Evolutionary conservation across 1,139 yeast genomes (phyloP).

Genomic region (Kluyveromyces sp.): DNA sequence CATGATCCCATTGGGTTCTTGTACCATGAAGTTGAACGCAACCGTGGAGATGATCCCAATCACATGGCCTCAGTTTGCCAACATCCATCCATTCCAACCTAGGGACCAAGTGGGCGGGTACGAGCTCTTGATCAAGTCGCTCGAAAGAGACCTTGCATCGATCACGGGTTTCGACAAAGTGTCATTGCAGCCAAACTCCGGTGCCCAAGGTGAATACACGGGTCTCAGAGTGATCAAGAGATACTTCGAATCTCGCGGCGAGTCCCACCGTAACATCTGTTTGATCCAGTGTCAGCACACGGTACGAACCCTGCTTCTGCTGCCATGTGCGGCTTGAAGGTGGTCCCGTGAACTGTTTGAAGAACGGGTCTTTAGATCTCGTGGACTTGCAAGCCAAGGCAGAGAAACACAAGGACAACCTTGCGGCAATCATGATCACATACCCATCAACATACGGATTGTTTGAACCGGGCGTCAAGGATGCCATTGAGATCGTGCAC

Average conservation of each 20-base stretch:
- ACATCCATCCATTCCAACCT: constrained; percentile 91
- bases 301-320: constrained; percentile 99
- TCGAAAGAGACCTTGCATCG: constrained; percentile 78
- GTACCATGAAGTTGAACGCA: constrained; percentile 95
- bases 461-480: constrained; percentile 84
- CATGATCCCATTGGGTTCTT: constrained; percentile 95
- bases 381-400: constrained; percentile 71
- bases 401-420: constrained; percentile 52
- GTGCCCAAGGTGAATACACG: constrained; percentile 97
- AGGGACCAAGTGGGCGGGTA: constrained; percentile 81
- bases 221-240: constrained; percentile 83
- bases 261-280: constrained; percentile 69
- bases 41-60: constrained; percentile 93
- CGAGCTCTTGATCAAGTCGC: constrained; percentile 59
- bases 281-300: constrained; percentile 92
- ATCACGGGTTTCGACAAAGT: constrained; percentile 95
- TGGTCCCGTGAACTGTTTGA: constrained; percentile 81
- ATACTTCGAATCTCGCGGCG: constrained; percentile 67
- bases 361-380: constrained; percentile 80
- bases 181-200: constrained; percentile 92
- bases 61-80: constrained; percentile 87
- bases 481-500: constrained; percentile 81
- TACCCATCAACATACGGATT: constrained; percentile 96
- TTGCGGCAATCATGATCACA: constrained; percentile 93
- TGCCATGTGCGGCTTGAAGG: constrained; percentile 93